Evolutionary conservation across 345 rosid genomes (phyloP).

Genomic region (Euphorbia pulcherrima): DNA sequence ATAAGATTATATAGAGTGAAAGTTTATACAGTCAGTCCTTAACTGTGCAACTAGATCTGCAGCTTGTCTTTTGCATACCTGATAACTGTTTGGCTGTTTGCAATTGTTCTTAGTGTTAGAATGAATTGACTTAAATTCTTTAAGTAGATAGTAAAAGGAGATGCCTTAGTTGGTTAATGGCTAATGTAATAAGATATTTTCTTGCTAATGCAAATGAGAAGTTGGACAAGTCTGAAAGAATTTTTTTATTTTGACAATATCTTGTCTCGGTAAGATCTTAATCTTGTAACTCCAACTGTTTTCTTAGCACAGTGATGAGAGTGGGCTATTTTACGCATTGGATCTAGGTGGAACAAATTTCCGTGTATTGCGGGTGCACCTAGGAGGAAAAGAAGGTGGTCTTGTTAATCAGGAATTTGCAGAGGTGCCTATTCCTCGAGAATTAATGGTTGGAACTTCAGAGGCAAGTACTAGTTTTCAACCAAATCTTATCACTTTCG

Average conservation of each 20-base stretch:
- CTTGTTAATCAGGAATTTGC: conserved; percentile 63
- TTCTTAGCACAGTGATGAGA: conserved; percentile 54
- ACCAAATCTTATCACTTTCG: not conserved
- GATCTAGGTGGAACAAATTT: conserved; percentile 99
- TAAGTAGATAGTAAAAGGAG: not conserved
- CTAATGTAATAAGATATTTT: not conserved
- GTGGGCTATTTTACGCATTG: conserved; percentile 82
- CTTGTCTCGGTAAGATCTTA: not conserved
- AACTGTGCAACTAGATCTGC: not conserved
- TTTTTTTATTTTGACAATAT: not conserved
- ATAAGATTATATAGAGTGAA: not conserved
- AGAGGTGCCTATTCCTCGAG: conserved; percentile 84
- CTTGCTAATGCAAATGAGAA: not conserved
- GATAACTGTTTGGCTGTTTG: not conserved
- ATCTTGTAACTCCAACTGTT: not conserved
- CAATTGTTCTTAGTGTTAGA: not conserved
- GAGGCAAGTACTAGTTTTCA: conserved; percentile 41
- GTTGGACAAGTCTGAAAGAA: not conserved
- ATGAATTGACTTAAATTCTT: not conserved
- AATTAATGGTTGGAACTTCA: conserved; percentile 72
- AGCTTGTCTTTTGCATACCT: not conserved
- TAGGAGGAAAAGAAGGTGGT: conserved; percentile 61
- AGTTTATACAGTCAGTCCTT: not conserved
- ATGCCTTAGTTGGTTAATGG: not conserved
- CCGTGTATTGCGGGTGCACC: conserved; percentile 80